Base-by-base conservation (phyloP, 2,329 filamentous ascomycete genomes). In the Huntiella decipiens region DNA sequence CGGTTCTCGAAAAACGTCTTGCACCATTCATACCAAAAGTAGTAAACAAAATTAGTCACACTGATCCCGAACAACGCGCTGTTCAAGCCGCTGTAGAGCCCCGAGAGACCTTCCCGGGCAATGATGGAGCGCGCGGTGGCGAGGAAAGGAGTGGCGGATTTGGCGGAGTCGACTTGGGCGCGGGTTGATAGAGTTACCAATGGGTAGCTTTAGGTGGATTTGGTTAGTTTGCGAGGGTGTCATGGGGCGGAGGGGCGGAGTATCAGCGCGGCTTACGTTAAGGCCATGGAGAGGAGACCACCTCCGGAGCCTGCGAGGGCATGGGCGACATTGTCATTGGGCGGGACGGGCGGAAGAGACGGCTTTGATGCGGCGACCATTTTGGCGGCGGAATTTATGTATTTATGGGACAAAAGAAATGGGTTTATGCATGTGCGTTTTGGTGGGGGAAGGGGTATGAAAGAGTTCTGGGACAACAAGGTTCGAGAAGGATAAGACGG, bases 1-100 rank as follows among this genome's bases (percentile, higher is more conserved):
- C 85, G 82, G 52, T 71, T 70, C 60, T 84, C 85, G 66, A 96
- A 95, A 59, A 81, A 81, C 43, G 80, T 72, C 49, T 87, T 79
- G 52, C 86, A 91, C 83, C 85, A 98, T 67, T 98, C 91, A 64
- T 96, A 98, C 88, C 84, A 98, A 71, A 96, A 98, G 67, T 98
- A 98, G 71, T 98, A 98, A 41, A 98, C 88, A 60, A 98, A 98
- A 69, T 98, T 98, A 56, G 91, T 98, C 55, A 98, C 79, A 62
- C 82, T 91, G 67, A 98, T 96, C 61, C 91, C 91, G 62, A 98
- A 95, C 39, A 98, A 71, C 44, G 91, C 91, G 51, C 83, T 92
- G 62, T 93, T 85, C 50, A 98, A 75, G 37, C 91, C 91, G 5
- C 91, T 79, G 61, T 96, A 98, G 33, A 98, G 76, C 31, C 91